Percentiles rank a stretch among this genome's conserved stretches.
Evolutionary conservation across 257 asterid genomes (phyloP).

Genomic region (Solanum corneliomulleri): DNA sequence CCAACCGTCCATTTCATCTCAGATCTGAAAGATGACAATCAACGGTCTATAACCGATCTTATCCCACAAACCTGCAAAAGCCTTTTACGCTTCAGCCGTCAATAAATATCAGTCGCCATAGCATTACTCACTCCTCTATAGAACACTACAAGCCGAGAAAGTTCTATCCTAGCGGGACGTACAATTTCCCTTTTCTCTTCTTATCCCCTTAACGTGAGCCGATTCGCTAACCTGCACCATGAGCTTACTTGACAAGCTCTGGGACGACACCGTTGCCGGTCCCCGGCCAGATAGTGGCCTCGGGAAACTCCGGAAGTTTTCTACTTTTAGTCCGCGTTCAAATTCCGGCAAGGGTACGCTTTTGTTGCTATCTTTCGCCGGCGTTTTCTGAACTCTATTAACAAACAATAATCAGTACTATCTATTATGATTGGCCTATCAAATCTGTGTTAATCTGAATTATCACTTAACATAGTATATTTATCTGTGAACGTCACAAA

Average conservation of each 20-base stretch:
- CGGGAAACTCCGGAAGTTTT: constrained; percentile 64
- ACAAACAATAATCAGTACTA: background rate
- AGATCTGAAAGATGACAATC: constrained; percentile 10
- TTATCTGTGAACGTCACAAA: background rate
- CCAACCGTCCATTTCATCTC: constrained; percentile 31
- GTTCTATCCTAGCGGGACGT: background rate
- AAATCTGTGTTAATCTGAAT: background rate
- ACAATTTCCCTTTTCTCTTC: background rate
- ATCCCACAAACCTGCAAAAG: constrained; percentile 10
- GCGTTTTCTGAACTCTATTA: background rate
- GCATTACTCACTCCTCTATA: background rate
- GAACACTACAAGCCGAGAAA: background rate
- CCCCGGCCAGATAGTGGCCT: constrained; percentile 83
- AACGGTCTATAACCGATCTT: constrained; percentile 25
- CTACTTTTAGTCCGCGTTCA: constrained; percentile 47
- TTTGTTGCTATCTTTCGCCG: constrained; percentile 20
- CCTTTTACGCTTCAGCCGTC: constrained; percentile 19
- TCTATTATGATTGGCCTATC: background rate
- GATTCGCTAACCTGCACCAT: constrained; percentile 15
- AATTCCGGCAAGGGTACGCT: constrained; percentile 74
- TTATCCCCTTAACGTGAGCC: background rate
- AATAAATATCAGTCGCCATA: constrained; percentile 26
- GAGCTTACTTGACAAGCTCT: constrained; percentile 84
- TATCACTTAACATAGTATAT: background rate
- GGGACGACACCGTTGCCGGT: constrained; percentile 94